Percentiles rank a stretch among this genome's conserved stretches.
Evolutionary conservation across 345 rosid genomes (phyloP).

Genomic region (Bretschneidera sinensis): DNA sequence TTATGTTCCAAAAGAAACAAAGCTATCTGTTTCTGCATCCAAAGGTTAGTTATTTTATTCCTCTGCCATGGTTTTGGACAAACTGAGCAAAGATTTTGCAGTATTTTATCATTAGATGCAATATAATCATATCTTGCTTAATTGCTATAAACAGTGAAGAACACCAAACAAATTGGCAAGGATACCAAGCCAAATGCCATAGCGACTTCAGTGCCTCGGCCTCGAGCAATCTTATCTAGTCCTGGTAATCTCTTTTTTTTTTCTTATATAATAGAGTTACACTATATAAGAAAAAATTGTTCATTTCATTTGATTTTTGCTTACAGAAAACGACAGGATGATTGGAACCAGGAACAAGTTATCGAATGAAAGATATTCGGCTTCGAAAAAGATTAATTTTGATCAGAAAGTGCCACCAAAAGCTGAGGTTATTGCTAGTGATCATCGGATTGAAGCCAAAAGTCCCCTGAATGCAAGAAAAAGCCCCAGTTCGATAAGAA

Average conservation of each 20-base stretch:
- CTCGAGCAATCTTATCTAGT: constrained; percentile 35
- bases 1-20: not conserved
- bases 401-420: not conserved
- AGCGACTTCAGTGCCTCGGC: constrained; percentile 14
- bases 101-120: no score
- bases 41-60: constrained; percentile 20
- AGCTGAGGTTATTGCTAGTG: not conserved
- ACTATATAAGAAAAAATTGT: no score
- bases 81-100: not conserved
- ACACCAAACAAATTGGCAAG: not conserved
- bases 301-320: not conserved
- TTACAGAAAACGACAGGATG: constrained; percentile 29
- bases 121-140: no score
- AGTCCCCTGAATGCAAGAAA: not conserved
- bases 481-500: not conserved
- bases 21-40: constrained; percentile 4
- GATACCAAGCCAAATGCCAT: not conserved
- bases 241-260: no score
- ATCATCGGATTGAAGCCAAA: not conserved
- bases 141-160: constrained; percentile 2
- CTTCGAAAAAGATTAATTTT: constrained; percentile 5
- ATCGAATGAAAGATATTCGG: constrained; percentile 1
- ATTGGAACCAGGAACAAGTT: constrained; percentile 19
- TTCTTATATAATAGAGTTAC: no score
- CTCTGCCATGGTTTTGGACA: not conserved